Evolutionary conservation across 1,284 basidiomycete species (phyloP).

Genomic region (Trichosporon sp.): DNA sequence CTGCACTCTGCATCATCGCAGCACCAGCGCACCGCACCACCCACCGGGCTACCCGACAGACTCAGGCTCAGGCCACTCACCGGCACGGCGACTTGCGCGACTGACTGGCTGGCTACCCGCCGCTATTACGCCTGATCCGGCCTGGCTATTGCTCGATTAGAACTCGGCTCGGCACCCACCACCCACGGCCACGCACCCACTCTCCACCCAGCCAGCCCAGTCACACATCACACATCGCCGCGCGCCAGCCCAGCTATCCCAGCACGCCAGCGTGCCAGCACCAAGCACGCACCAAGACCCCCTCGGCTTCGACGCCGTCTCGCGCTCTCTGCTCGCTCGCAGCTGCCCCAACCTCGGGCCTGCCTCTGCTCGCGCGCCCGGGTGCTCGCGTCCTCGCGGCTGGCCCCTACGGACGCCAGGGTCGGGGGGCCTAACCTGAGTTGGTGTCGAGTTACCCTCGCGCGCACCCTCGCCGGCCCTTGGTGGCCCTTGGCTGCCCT

Average conservation of each 20-base stretch:
- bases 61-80: neutral
- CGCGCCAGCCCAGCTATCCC: no score
- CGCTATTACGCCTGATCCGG: neutral
- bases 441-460: constrained; percentile 2
- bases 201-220: neutral
- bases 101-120: neutral
- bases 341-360: neutral
- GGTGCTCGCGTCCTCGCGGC: neutral
- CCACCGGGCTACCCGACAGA: neutral
- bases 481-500: neutral
- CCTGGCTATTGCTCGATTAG: neutral
- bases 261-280: neutral
- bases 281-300: neutral
- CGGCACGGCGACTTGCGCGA: neutral
- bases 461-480: neutral
- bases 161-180: neutral
- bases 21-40: neutral
- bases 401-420: neutral
- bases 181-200: neutral
- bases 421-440: constrained; percentile 1
- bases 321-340: neutral
- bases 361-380: neutral
- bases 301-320: neutral
- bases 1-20: neutral
- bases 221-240: no score